Evolutionary conservation across 2,329 filamentous ascomycete genomes (phyloP).

Genomic region (Paracamarosporium sp.): DNA sequence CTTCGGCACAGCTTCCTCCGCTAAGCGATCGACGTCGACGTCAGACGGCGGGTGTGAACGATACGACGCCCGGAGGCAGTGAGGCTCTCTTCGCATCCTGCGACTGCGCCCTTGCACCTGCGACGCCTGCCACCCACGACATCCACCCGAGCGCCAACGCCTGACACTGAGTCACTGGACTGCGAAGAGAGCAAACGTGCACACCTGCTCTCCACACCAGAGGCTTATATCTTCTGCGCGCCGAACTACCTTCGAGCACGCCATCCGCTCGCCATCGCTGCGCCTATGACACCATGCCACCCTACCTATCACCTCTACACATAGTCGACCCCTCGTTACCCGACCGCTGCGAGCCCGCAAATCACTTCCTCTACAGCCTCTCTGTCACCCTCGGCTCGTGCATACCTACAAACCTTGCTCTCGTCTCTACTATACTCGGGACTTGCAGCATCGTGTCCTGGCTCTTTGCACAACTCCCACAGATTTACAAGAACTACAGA

Average conservation of each 20-base stretch:
- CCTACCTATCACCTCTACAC: conserved; percentile 39
- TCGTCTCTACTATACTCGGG: conserved; percentile 67
- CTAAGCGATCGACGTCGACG: conserved; percentile 15
- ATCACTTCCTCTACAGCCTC: conserved; percentile 62
- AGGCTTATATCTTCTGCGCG: conserved; percentile 7
- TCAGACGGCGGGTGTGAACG: conserved; percentile 15
- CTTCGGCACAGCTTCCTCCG: background rate
- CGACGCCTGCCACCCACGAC: conserved; percentile 28
- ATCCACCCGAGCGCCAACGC: conserved; percentile 31
- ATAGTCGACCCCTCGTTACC: conserved; percentile 56
- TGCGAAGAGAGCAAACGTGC: background rate
- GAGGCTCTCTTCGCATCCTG: conserved; percentile 5
- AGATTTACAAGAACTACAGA: conserved; percentile 72
- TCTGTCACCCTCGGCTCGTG: conserved; percentile 68
- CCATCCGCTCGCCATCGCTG: conserved; percentile 16
- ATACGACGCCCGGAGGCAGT: background rate
- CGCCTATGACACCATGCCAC: conserved; percentile 42
- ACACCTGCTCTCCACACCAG: too few species aligned
- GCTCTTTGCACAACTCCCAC: conserved; percentile 73
- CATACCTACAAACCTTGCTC: conserved; percentile 67
- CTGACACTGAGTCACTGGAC: conserved; percentile 26
- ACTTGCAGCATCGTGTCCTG: conserved; percentile 69
- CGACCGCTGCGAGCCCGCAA: conserved; percentile 66
- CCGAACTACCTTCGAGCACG: conserved; percentile 8
- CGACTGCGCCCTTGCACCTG: conserved; percentile 36